Percentiles rank a stretch among this genome's conserved stretches.
Conservation (phyloP, 148 eudicot genomes). For the Camellia sinensis region DNA sequence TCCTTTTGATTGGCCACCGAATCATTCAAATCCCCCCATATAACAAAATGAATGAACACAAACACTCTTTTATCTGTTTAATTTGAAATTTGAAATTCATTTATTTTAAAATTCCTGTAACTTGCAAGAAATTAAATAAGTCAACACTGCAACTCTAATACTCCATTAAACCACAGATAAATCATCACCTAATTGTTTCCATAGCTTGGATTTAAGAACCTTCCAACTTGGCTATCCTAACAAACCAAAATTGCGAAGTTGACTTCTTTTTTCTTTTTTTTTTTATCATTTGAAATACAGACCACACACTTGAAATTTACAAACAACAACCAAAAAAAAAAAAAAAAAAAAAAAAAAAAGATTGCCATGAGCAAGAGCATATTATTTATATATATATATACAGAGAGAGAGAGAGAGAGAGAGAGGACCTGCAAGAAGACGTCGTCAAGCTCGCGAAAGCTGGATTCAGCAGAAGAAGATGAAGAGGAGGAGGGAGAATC, state of each 20-base stretch:
- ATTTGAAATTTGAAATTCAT: too few relatives aligned
- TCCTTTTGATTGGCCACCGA: too few relatives aligned
- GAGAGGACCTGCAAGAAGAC: conserved; percentile 67
- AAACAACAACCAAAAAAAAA: not conserved
- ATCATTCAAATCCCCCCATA: too few relatives aligned
- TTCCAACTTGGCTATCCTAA: not conserved
- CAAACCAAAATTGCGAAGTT: not conserved
- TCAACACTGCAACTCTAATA: too few relatives aligned
- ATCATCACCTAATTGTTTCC: not conserved
- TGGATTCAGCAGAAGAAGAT: conserved; percentile 43
- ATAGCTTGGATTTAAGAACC: not conserved
- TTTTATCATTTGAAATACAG: not conserved
- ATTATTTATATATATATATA: not conserved
- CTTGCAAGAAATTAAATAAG: too few relatives aligned
- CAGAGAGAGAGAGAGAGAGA: not conserved
- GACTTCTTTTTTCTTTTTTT: too few relatives aligned
- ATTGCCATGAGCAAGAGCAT: not conserved
- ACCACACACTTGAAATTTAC: not conserved
- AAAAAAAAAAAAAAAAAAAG: not conserved
- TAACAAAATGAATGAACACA: too few relatives aligned
- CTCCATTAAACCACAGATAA: too few relatives aligned
- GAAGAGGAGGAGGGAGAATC: conserved; percentile 34
- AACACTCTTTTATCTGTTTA: too few relatives aligned
- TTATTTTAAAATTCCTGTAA: too few relatives aligned
- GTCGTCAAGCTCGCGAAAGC: conserved; percentile 71